phyloP scores from a whole-genome alignment of 139 green algal species.

The Pedinophyceae sp. region DNA sequence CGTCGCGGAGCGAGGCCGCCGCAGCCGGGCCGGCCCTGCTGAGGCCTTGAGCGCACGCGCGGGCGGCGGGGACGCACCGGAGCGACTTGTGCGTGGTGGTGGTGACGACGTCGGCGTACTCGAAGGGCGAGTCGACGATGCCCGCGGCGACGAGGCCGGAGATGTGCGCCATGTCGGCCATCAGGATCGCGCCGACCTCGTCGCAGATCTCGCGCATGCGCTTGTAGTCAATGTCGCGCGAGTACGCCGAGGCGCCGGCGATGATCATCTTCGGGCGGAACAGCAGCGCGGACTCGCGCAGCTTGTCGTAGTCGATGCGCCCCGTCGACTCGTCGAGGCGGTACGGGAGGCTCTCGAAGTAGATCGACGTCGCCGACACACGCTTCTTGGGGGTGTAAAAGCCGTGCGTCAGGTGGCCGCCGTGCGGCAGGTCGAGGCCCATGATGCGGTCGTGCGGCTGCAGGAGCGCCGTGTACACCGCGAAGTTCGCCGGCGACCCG shows the following conservation, averaged over 20 bases:
- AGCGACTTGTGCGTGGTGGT: slow-evolving; percentile 83
- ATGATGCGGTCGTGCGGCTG: slow-evolving; percentile 73
- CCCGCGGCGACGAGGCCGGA: slow-evolving; percentile 51
- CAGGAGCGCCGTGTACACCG: slow-evolving; percentile 72
- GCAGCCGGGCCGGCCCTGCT: no score
- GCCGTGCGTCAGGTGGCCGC: slow-evolving; percentile 73
- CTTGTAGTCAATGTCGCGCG: slow-evolving; percentile 68
- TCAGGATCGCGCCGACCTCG: slow-evolving; percentile 51
- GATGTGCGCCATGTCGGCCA: slow-evolving; percentile 80
- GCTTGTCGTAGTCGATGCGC: slow-evolving; percentile 63
- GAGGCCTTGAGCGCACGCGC: no score
- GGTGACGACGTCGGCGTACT: slow-evolving; percentile 71
- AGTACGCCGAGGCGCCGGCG: slow-evolving; percentile 60
- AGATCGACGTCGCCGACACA: slow-evolving; percentile 76
- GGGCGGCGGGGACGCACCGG: no score
- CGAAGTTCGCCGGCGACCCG: slow-evolving; percentile 84
- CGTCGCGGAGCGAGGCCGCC: no score
- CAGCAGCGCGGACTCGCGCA: slow-evolving; percentile 69
- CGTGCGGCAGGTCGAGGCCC: slow-evolving; percentile 69
- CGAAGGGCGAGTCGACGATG: slow-evolving; percentile 46
- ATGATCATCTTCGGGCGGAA: slow-evolving; percentile 74
- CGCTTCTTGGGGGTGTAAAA: slow-evolving; percentile 86
- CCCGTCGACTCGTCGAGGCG: slow-evolving; percentile 75
- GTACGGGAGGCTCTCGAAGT: slow-evolving; percentile 78
- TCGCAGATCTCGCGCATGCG: slow-evolving; percentile 50